Conservation (phyloP, 1,284 basidiomycete genomes). For the Sphaerobolus stellatus region DNA sequence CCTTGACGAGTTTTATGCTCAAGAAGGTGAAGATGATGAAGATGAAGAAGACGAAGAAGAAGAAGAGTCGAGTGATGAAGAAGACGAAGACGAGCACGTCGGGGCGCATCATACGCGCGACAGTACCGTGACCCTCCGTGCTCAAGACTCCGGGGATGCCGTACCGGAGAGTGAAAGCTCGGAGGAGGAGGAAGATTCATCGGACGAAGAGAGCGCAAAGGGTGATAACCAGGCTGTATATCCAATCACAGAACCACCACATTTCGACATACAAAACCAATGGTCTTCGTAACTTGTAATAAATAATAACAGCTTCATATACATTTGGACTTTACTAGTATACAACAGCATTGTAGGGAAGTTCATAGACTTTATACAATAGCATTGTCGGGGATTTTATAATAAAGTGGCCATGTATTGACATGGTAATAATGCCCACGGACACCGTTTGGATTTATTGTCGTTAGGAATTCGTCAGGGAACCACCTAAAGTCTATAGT, state of each 20-base stretch:
- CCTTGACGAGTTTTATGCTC: conserved; percentile 17
- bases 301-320: too few relatives aligned
- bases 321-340: too few relatives aligned
- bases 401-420: conserved; percentile 60
- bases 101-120: not conserved
- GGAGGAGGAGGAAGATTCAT: too few relatives aligned
- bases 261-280: too few relatives aligned
- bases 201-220: too few relatives aligned
- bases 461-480: conserved; percentile 66
- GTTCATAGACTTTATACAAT: conserved; percentile 42
- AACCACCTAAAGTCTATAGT: conserved; percentile 56
- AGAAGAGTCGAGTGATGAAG: conserved; percentile 27
- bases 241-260: too few relatives aligned
- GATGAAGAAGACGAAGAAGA: conserved; percentile 31
- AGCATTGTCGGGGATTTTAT: conserved; percentile 55
- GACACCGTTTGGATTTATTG: conserved; percentile 51
- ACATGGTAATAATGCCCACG: conserved; percentile 77
- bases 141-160: not conserved
- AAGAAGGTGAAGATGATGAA: conserved; percentile 29
- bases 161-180: not conserved
- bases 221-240: too few relatives aligned
- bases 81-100: conserved; percentile 25
- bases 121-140: not conserved
- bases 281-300: too few relatives aligned
- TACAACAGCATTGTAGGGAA: too few relatives aligned